These are phyloP conservation scores for Clonostachys rosea DNA, from an alignment of 2,329 filamentous ascomycete genomes.

Conservation along the genomic window DNA sequence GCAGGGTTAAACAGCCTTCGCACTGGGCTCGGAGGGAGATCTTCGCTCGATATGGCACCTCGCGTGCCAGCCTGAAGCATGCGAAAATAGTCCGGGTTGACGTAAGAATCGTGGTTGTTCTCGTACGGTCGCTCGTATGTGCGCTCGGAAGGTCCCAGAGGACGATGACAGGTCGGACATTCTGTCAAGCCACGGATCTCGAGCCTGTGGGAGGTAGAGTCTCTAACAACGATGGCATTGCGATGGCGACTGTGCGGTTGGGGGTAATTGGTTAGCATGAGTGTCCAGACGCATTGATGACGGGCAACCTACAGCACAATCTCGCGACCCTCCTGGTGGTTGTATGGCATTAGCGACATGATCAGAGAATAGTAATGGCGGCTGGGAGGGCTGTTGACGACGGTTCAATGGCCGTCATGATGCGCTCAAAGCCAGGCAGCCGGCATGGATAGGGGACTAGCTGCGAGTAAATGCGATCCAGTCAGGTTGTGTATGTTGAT, in stretches of 20 bases:
- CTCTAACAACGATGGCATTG: slow-evolving; percentile 87
- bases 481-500: too few species aligned
- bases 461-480: too few species aligned
- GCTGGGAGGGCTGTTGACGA: not conserved
- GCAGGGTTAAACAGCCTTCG: slow-evolving; percentile 46
- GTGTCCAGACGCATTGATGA: slow-evolving; percentile 1
- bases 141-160: slow-evolving; percentile 39
- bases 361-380: not conserved
- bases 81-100: slow-evolving; percentile 91
- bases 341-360: slow-evolving; percentile 74
- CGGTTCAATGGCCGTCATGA: not conserved
- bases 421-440: too few species aligned
- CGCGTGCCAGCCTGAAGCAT: slow-evolving; percentile 65
- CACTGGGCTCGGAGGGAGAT: slow-evolving; percentile 43
- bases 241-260: slow-evolving; percentile 68
- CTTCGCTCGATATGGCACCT: slow-evolving; percentile 29
- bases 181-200: slow-evolving; percentile 73
- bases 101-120: slow-evolving; percentile 58
- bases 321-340: slow-evolving; percentile 67
- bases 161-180: slow-evolving; percentile 88
- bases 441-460: too few species aligned
- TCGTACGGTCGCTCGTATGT: slow-evolving; percentile 39
- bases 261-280: not conserved
- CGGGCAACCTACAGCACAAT: slow-evolving; percentile 65
- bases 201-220: slow-evolving; percentile 78